These are phyloP conservation scores for Mycena vitilis DNA, from an alignment of 768 basidiomycete species.

Conservation along the genomic window DNA sequence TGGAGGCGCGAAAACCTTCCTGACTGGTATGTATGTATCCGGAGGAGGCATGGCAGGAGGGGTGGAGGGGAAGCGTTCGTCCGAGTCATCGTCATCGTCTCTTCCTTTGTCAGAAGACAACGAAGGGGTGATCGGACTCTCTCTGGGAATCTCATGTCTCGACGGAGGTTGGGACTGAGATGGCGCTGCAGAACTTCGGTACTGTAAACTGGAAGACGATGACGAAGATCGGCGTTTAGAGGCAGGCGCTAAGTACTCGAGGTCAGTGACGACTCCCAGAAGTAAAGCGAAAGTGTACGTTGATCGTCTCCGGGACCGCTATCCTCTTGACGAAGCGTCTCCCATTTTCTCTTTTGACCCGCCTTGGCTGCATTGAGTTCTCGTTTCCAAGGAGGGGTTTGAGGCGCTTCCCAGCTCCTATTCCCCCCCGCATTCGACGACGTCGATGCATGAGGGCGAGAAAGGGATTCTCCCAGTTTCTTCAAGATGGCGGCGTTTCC, in stretches of 20 bases:
- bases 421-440: conserved; percentile 14
- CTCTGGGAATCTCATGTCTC: conserved; percentile 29
- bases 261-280: not conserved
- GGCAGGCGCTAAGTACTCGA: conserved; percentile 16
- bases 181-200: conserved; percentile 31
- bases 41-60: conserved; percentile 51
- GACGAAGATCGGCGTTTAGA: conserved; percentile 35
- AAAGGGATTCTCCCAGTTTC: conserved; percentile 34
- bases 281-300: conserved; percentile 5
- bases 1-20: conserved; percentile 27
- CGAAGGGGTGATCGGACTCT: conserved; percentile 66
- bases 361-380: conserved; percentile 26
- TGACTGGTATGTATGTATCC: conserved; percentile 22
- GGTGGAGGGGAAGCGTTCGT: conserved; percentile 65
- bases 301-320: conserved; percentile 12
- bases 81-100: conserved; percentile 60
- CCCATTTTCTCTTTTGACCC: conserved; percentile 48
- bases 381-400: conserved; percentile 20
- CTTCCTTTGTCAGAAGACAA: conserved; percentile 79
- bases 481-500: conserved; percentile 35
- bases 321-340: conserved; percentile 16
- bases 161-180: conserved; percentile 38
- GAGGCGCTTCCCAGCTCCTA: conserved; percentile 18
- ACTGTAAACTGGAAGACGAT: conserved; percentile 27
- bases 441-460: conserved; percentile 24